These are phyloP conservation scores for Trypanosoma lewisi DNA, from an alignment of 208 protist genomes.

Conservation along the genomic window DNA sequence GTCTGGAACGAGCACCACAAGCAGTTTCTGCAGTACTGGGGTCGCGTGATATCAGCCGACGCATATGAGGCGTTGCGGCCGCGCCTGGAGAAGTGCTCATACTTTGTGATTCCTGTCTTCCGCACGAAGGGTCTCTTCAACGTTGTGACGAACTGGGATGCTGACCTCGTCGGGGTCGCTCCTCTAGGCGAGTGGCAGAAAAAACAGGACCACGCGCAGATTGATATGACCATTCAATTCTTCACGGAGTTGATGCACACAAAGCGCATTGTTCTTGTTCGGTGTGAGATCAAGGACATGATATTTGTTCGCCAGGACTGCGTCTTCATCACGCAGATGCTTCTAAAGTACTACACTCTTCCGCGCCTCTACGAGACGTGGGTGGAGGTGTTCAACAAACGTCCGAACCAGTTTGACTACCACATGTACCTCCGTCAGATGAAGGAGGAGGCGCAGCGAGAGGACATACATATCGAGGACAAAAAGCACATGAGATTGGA, in stretches of 20 bases:
- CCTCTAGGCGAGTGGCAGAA: constrained; percentile 88
- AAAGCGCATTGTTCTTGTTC: constrained; percentile 86
- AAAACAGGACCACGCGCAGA: constrained; percentile 78
- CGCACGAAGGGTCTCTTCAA: constrained; percentile 92
- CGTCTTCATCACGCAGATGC: constrained; percentile 88
- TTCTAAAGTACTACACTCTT: constrained; percentile 91
- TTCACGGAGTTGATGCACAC: constrained; percentile 86
- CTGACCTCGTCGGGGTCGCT: constrained; percentile 81
- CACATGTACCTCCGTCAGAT: constrained; percentile 86
- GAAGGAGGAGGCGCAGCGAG: constrained; percentile 87
- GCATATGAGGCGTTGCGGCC: constrained; percentile 86
- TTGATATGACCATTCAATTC: constrained; percentile 94
- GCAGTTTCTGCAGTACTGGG: constrained; percentile 91
- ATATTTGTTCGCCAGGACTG: constrained; percentile 87
- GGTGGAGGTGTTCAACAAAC: constrained; percentile 91
- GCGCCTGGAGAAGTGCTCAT: constrained; percentile 73
- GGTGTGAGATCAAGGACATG: constrained; percentile 91
- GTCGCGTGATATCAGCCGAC: constrained; percentile 66
- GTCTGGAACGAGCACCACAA: constrained; percentile 88
- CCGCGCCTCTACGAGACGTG: constrained; percentile 78
- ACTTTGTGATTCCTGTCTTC: constrained; percentile 91
- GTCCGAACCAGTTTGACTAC: constrained; percentile 83
- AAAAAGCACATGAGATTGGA: constrained; percentile 78
- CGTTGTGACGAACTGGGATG: constrained; percentile 89
- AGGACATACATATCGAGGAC: constrained; percentile 86